Conservation (phyloP, 1,139 yeast genomes). For the Geotrichum bryndzae region DNA sequence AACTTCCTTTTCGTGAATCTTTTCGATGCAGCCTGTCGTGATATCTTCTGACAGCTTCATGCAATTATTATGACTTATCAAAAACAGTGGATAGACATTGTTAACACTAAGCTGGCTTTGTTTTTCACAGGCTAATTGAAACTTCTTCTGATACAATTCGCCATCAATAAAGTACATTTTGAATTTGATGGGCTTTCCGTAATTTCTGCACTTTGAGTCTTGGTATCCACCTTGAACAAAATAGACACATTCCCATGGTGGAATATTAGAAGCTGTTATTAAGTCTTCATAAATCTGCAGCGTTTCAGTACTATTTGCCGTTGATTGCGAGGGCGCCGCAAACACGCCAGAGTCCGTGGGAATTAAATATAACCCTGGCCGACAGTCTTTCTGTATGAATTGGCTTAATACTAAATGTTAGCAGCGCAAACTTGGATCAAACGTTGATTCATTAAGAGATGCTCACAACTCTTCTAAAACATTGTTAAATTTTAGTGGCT, state of each 20-base stretch:
- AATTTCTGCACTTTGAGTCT: constrained; percentile 11
- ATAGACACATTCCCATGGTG: constrained; percentile 14
- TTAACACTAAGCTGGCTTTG: not conserved
- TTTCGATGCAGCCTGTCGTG: constrained; percentile 10
- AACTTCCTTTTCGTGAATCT: constrained; percentile 3
- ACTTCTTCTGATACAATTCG: not conserved
- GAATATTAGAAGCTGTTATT: not conserved
- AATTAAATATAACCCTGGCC: constrained; percentile 14
- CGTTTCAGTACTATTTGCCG: not conserved
- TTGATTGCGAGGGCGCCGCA: not conserved
- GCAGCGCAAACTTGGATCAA: not conserved
- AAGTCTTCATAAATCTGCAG: not conserved
- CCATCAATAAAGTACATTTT: constrained; percentile 8
- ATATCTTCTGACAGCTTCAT: constrained; percentile 8
- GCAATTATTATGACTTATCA: constrained; percentile 10
- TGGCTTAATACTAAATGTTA: constrained; percentile 1
- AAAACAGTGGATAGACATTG: constrained; percentile 13
- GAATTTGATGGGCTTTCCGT: constrained; percentile 15
- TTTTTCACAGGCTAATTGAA: not conserved
- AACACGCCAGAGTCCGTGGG: constrained; percentile 6
- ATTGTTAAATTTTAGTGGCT: constrained; percentile 7
- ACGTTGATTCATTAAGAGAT: not conserved
- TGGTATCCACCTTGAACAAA: constrained; percentile 14
- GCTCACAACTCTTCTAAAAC: constrained; percentile 14
- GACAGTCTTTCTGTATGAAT: constrained; percentile 9